These are phyloP conservation scores for Populus deltoides DNA, from an alignment of 345 rosid species.

Conservation along the genomic window DNA sequence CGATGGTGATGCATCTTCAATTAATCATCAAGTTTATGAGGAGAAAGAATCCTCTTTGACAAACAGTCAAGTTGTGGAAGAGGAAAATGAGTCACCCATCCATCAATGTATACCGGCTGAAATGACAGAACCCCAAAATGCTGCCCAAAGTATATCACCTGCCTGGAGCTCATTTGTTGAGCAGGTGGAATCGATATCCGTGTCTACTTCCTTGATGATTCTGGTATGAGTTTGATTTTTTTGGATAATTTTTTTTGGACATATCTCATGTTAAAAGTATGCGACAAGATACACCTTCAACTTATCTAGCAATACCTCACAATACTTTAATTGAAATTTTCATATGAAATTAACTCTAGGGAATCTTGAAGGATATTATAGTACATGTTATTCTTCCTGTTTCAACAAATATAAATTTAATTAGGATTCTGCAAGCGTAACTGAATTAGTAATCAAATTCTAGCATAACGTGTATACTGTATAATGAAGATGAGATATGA, in stretches of 20 bases:
- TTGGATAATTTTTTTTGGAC: background rate
- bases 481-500: too few species aligned
- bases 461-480: too few species aligned
- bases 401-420: too few species aligned
- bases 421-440: too few species aligned
- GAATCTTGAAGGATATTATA: too few species aligned
- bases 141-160: constrained; percentile 45
- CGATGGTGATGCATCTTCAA: constrained; percentile 23
- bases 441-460: too few species aligned
- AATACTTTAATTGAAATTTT: too few species aligned
- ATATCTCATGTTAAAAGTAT: background rate
- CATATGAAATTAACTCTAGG: too few species aligned
- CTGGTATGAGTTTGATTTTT: constrained; percentile 47
- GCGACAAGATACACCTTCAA: too few species aligned
- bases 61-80: constrained; percentile 15
- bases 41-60: constrained; percentile 32
- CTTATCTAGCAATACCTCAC: too few species aligned
- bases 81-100: constrained; percentile 13
- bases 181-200: constrained; percentile 74
- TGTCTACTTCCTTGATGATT: constrained; percentile 77
- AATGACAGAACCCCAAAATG: constrained; percentile 22
- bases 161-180: constrained; percentile 84
- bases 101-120: constrained; percentile 30
- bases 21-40: constrained; percentile 16
- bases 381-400: too few species aligned